Conservation (phyloP, 169 alveolate genomes). For the Plasmodium gonderi region DNA sequence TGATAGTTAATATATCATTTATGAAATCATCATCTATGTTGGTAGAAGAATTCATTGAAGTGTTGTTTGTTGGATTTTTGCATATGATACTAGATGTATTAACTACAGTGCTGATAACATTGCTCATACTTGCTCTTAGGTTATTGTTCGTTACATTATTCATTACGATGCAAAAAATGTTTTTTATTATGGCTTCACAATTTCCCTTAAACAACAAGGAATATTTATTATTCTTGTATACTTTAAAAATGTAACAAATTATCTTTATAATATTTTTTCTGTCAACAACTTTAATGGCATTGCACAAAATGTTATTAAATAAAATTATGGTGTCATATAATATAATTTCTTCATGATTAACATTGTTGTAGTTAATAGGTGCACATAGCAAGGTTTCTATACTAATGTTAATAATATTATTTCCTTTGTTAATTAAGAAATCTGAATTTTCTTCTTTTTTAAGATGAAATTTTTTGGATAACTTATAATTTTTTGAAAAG, state of each 20-base stretch:
- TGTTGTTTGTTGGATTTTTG: neutral
- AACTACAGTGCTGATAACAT: neutral
- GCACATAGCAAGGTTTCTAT: constrained; percentile 72
- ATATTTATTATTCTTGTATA: constrained; percentile 65
- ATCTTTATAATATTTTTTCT: constrained; percentile 68
- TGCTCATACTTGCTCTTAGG: neutral
- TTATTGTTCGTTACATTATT: constrained; percentile 1
- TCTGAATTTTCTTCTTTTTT: constrained; percentile 44
- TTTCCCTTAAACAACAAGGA: constrained; percentile 56
- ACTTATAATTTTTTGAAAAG: constrained; percentile 39
- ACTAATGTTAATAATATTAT: constrained; percentile 65
- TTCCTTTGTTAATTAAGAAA: constrained; percentile 59
- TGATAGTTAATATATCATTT: constrained; percentile 37
- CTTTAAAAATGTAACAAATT: constrained; percentile 70
- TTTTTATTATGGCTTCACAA: constrained; percentile 53
- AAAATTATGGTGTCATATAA: constrained; percentile 48
- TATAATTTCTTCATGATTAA: constrained; percentile 68
- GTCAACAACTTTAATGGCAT: constrained; percentile 56
- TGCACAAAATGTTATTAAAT: constrained; percentile 44
- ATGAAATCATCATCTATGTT: constrained; percentile 33
- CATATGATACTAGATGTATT: neutral
- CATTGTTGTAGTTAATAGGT: constrained; percentile 51
- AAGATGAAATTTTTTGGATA: constrained; percentile 9
- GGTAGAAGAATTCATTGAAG: neutral
- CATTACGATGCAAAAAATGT: constrained; percentile 37